Conservation (phyloP, 2,329 filamentous ascomycete species). For the Raffaelea arxii region DNA sequence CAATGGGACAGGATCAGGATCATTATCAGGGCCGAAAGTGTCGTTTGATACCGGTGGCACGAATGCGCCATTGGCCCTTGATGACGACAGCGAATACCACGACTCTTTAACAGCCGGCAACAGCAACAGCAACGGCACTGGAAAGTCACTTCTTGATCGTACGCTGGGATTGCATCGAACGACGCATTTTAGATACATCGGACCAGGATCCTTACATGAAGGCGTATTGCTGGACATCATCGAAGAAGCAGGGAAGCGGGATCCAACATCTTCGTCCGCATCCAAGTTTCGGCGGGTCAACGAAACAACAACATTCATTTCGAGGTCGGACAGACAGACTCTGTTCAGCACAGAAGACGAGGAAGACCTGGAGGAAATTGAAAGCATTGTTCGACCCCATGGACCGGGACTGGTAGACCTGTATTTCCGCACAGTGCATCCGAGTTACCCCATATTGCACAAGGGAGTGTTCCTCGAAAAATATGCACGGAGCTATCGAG, state of each 20-base stretch:
- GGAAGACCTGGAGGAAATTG: slow-evolving; percentile 8
- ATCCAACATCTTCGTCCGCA: slow-evolving; percentile 7
- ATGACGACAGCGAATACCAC: background rate
- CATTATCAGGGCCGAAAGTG: no score
- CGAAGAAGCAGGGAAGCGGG: slow-evolving; percentile 8
- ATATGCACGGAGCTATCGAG: slow-evolving; percentile 60
- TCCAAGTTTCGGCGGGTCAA: slow-evolving; percentile 18
- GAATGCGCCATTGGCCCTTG: background rate
- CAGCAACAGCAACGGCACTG: slow-evolving; percentile 4
- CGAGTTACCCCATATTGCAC: slow-evolving; percentile 72
- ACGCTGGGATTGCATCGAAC: slow-evolving; percentile 47
- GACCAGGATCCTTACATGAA: slow-evolving; percentile 32
- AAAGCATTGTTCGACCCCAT: slow-evolving; percentile 57
- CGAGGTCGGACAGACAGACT: slow-evolving; percentile 14
- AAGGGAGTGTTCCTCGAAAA: slow-evolving; percentile 73
- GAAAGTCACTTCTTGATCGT: slow-evolving; percentile 23
- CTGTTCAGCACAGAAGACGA: slow-evolving; percentile 10
- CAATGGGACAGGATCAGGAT: no score
- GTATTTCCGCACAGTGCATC: slow-evolving; percentile 74
- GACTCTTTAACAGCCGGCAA: slow-evolving; percentile 7
- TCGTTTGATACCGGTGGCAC: no score
- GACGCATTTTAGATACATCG: slow-evolving; percentile 51
- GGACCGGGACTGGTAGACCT: slow-evolving; percentile 69
- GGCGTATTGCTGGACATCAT: slow-evolving; percentile 16
- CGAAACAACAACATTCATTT: slow-evolving; percentile 14